Conservation (phyloP, 805 yeast genomes). For the Metschnikowia proteae region DNA sequence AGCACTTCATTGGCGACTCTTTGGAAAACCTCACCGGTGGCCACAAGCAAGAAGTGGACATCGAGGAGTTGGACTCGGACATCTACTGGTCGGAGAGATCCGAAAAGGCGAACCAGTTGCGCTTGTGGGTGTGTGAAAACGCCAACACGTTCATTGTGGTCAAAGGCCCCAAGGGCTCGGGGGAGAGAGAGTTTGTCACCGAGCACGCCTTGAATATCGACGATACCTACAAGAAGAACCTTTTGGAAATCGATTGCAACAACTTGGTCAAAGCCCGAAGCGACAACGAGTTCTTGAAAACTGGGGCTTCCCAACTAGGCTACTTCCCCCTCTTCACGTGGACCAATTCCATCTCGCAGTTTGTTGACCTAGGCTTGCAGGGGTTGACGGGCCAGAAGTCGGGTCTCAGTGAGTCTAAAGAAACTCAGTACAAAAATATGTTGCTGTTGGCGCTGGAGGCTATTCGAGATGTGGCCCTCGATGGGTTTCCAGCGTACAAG, state of each 20-base stretch:
- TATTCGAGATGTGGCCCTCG: constrained; percentile 55
- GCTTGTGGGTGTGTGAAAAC: constrained; percentile 81
- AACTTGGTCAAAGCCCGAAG: constrained; percentile 66
- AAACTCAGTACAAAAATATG: constrained; percentile 77
- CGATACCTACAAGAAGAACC: constrained; percentile 38
- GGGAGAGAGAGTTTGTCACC: constrained; percentile 75
- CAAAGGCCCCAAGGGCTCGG: constrained; percentile 94
- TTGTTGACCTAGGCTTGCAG: constrained; percentile 80
- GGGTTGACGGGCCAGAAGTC: constrained; percentile 93
- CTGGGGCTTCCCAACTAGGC: constrained; percentile 74
- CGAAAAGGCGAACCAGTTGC: constrained; percentile 63
- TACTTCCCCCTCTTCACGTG: constrained; percentile 94
- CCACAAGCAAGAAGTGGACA: constrained; percentile 14
- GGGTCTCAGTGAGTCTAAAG: constrained; percentile 80
- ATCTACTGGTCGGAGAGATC: constrained; percentile 68
- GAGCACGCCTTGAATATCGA: constrained; percentile 61
- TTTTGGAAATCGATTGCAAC: constrained; percentile 77
- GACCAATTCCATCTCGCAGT: constrained; percentile 74
- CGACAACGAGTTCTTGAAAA: constrained; percentile 63
- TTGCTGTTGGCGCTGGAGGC: constrained; percentile 68
- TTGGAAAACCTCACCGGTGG: constrained; percentile 11
- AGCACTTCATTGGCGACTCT: constrained; percentile 35
- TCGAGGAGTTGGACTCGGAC: constrained; percentile 20
- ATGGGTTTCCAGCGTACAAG: constrained; percentile 30
- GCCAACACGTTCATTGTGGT: constrained; percentile 86